Percentiles rank a stretch among this genome's conserved stretches.
phyloP scores from a whole-genome alignment of 2,329 filamentous ascomycete genomes.

The Pseudogymnoascus sp. region DNA sequence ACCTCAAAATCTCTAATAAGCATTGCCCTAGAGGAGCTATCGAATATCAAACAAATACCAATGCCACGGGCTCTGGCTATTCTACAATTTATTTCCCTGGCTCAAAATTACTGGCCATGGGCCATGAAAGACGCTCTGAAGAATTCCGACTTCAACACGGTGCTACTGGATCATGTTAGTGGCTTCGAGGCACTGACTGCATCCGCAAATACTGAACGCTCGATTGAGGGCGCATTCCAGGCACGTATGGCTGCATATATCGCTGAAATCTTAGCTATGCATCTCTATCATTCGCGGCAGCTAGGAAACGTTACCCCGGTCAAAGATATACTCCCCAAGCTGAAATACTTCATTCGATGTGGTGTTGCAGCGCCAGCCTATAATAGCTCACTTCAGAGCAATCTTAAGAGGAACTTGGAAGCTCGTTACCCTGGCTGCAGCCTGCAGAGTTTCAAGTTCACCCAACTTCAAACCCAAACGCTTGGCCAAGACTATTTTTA shows the following conservation, averaged over 20 bases:
- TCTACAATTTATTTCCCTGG: constrained; percentile 76
- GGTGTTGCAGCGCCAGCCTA: constrained; percentile 74
- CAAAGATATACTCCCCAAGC: constrained; percentile 61
- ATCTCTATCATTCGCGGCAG: constrained; percentile 78
- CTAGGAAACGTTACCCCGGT: constrained; percentile 59
- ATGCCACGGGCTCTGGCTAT: constrained; percentile 63
- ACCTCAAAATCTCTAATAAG: constrained; percentile 57
- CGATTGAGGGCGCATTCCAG: constrained; percentile 42
- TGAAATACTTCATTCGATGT: constrained; percentile 72
- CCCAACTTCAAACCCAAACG: constrained; percentile 52
- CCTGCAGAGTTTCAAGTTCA: constrained; percentile 74
- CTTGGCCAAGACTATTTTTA: constrained; percentile 80
- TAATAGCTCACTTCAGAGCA: constrained; percentile 77
- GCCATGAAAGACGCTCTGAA: constrained; percentile 72
- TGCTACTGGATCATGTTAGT: constrained; percentile 62
- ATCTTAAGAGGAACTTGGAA: constrained; percentile 77
- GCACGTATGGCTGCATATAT: constrained; percentile 71
- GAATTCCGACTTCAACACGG: constrained; percentile 63
- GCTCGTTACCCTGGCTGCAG: constrained; percentile 65
- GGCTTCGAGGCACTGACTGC: constrained; percentile 43
- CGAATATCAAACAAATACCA: constrained; percentile 54
- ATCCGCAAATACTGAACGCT: constrained; percentile 43
- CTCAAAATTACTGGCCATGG: constrained; percentile 95
- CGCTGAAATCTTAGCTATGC: constrained; percentile 83
- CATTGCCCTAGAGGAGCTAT: constrained; percentile 63